phyloP scores from a whole-genome alignment of 1,284 basidiomycete genomes.

The Vanrija pseudolonga region DNA sequence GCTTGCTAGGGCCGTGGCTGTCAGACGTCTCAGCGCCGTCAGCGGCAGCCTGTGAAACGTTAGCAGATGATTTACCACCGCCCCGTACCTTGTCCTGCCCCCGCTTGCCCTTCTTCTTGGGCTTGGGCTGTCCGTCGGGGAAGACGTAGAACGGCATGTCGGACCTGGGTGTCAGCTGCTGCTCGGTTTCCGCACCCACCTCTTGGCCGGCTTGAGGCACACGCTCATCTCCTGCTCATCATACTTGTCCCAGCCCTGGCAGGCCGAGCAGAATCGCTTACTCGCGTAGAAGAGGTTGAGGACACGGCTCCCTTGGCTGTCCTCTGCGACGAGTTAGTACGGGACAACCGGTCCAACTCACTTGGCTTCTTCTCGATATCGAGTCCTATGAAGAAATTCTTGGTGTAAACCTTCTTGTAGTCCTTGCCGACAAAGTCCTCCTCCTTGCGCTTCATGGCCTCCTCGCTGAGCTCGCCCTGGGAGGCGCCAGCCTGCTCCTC shows the following conservation, averaged over 20 bases:
- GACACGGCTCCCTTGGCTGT: conserved; percentile 55
- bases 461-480: conserved; percentile 77
- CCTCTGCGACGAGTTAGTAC: conserved; percentile 21
- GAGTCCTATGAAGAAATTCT: conserved; percentile 95
- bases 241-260: conserved; percentile 94
- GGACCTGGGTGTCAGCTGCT: conserved; percentile 21
- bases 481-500: conserved; percentile 85
- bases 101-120: conserved; percentile 47
- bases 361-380: conserved; percentile 86
- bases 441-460: conserved; percentile 67
- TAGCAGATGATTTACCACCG: no score
- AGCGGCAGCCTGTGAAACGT: no score
- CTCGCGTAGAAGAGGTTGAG: conserved; percentile 97
- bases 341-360: conserved; percentile 50
- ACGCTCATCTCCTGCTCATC: conserved; percentile 93
- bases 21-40: conserved; percentile 32
- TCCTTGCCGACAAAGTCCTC: conserved; percentile 77
- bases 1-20: conserved; percentile 42
- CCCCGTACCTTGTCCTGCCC: conserved; percentile 32
- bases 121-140: conserved; percentile 42
- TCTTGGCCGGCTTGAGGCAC: conserved; percentile 87
- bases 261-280: conserved; percentile 89
- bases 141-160: conserved; percentile 43
- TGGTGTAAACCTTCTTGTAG: conserved; percentile 77
- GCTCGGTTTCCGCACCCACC: conserved; percentile 54